A percentile compares a stretch with the other conserved stretches of the same genome.
Conservation (phyloP, 1,284 basidiomycete genomes). For the Lentinula novae-zelandiae region DNA sequence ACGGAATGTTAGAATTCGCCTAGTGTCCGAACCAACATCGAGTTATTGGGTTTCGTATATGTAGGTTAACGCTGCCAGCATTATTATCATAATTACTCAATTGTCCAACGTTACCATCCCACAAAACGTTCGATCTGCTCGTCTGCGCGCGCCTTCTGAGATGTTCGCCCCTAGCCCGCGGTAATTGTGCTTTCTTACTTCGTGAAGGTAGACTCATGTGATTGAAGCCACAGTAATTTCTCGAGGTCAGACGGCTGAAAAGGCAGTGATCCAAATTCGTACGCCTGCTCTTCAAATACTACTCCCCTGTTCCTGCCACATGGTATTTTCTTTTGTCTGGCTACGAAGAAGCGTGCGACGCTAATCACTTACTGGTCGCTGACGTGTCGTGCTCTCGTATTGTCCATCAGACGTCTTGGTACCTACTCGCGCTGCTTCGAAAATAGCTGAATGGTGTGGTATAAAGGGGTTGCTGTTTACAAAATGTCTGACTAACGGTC, state of each 20-base stretch:
- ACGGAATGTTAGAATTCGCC: too few species aligned
- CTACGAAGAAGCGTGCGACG: background rate
- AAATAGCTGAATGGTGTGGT: background rate
- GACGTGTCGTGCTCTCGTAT: slow-evolving; percentile 6
- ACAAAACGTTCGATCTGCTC: background rate
- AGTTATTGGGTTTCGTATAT: too few species aligned
- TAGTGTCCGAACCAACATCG: too few species aligned
- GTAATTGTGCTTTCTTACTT: background rate
- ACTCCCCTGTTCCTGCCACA: background rate
- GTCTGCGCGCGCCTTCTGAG: background rate
- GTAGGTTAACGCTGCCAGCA: background rate
- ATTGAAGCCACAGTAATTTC: background rate
- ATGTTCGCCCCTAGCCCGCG: background rate
- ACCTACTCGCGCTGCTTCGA: background rate
- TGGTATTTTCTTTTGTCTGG: background rate
- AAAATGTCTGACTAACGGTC: background rate
- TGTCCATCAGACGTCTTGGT: background rate
- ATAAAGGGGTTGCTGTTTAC: background rate
- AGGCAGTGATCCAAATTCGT: background rate
- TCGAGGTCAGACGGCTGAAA: background rate
- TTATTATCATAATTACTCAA: background rate
- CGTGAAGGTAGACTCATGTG: background rate
- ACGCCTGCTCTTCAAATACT: background rate
- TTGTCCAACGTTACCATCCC: background rate
- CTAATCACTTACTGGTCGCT: background rate